These are phyloP conservation scores for Wickerhamiella sergipiensis DNA, from an alignment of 805 yeast genomes.

Conservation along the genomic window DNA sequence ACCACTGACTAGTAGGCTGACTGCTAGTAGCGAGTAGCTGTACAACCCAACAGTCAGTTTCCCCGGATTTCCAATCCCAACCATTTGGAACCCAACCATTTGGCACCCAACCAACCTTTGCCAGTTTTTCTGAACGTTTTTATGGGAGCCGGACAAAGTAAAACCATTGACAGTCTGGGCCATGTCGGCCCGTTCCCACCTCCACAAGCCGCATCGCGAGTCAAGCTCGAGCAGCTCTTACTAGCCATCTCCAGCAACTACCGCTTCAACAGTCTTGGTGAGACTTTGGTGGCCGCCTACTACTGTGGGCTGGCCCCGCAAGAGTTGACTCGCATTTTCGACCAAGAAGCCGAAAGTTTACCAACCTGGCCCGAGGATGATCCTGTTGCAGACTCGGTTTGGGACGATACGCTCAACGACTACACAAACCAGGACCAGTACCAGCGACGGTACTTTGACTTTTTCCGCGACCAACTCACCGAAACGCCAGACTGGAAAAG, in stretches of 20 bases:
- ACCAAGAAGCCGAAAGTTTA: conserved; percentile 15
- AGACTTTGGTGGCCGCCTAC: conserved; percentile 24
- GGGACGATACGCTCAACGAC: conserved; percentile 22
- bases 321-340: conserved; percentile 21
- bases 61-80: neutral
- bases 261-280: conserved; percentile 16
- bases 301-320: conserved; percentile 25
- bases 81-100: no score
- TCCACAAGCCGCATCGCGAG: conserved; percentile 11
- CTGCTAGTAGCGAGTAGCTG: no score
- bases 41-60: neutral
- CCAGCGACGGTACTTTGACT: conserved; percentile 27
- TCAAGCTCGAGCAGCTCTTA: conserved; percentile 21
- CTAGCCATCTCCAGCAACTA: conserved; percentile 22
- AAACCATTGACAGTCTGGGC: conserved; percentile 15
- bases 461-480: conserved; percentile 26
- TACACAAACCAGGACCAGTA: conserved; percentile 22
- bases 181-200: conserved; percentile 3
- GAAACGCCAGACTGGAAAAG: conserved; percentile 25
- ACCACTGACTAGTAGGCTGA: no score
- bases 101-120: neutral
- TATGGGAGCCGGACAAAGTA: neutral
- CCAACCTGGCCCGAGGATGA: conserved; percentile 27
- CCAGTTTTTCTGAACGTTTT: no score
- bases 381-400: conserved; percentile 26